Evolutionary conservation across 2,329 filamentous ascomycete species (phyloP).

Genomic region (Phyllosticta citrichinensis): DNA sequence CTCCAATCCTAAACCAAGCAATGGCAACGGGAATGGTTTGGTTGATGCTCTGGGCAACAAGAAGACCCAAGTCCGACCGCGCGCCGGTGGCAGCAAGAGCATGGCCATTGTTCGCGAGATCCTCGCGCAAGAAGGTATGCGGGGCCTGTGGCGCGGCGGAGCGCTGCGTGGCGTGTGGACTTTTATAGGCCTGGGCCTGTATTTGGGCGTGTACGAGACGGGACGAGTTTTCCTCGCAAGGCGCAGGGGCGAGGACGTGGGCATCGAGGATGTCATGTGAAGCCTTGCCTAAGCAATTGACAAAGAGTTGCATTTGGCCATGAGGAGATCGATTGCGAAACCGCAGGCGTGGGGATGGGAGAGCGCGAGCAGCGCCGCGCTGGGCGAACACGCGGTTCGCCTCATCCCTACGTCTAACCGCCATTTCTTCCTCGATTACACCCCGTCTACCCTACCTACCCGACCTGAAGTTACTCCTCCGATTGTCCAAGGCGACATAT

Average conservation of each 20-base stretch:
- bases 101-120: slow-evolving; percentile 56
- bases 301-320: too few species aligned
- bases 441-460: too few species aligned
- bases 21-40: slow-evolving; percentile 9
- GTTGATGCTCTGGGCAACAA: slow-evolving; percentile 7
- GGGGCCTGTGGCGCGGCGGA: slow-evolving; percentile 69
- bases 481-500: neutral
- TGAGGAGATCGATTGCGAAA: too few species aligned
- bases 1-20: slow-evolving; percentile 14
- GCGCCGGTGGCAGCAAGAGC: slow-evolving; percentile 18
- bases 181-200: slow-evolving; percentile 70
- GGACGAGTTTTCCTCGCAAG: slow-evolving; percentile 48
- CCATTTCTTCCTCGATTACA: neutral
- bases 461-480: neutral
- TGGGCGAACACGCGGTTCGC: too few species aligned
- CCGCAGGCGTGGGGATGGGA: too few species aligned
- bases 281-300: too few species aligned
- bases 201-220: slow-evolving; percentile 78
- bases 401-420: neutral
- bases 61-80: slow-evolving; percentile 14
- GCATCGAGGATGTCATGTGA: slow-evolving; percentile 1
- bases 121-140: slow-evolving; percentile 55
- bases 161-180: slow-evolving; percentile 69
- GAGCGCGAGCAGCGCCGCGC: neutral
- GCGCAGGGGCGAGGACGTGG: slow-evolving; percentile 30